Base-by-base conservation (phyloP, 495 filamentous ascomycete genomes). In the Daldinia childiae region DNA sequence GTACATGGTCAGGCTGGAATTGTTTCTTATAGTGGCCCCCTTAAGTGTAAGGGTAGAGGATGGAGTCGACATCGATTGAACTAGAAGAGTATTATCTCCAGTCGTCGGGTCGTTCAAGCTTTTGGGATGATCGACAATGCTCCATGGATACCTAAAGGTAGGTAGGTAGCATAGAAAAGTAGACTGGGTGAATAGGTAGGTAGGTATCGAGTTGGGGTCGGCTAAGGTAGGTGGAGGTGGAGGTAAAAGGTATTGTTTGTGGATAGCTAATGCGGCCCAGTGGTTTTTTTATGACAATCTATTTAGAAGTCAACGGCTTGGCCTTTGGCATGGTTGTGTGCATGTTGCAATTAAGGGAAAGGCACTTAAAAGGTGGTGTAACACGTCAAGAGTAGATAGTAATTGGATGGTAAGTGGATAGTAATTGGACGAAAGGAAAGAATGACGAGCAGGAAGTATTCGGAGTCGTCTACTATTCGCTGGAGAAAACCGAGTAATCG, bases 391-490 rank as follows among this genome's bases (percentile, higher is more conserved):
- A 12, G 34, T 36, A 36, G 1, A 36, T 14, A 26, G 32, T 36
- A 12, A 0, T 36, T 36, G 41, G 55, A 59, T 24, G 41, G 24
- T 58, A 73, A 73, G 56, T 64, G 61, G 55, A 59, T 24, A 51
- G n/a, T 58, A 73, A 73, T 60, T 64, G 61, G 70, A 51, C 39
- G n/a, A 52, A 62, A 19, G 26, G 70, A 62, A 57, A 29, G 70
- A 73, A 72, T 68, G 64, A 72, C 60, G 63, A 65, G 39, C 58
- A 72, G 64, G 58, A 63, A 59, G 34, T 48, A 56, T 60, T 61
- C 58, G 43, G 54, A 60, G 48, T 58, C 27, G 39, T 56, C 41
- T 17, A 29, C 38, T 38, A 72, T 68, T 72, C 64, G 60, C 59
- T 64, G 45, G 64, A 60, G 54, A 45, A 60, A 67, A 63, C 69